phyloP scores from a whole-genome alignment of 345 rosid genomes.

The Reutealis trisperma region DNA sequence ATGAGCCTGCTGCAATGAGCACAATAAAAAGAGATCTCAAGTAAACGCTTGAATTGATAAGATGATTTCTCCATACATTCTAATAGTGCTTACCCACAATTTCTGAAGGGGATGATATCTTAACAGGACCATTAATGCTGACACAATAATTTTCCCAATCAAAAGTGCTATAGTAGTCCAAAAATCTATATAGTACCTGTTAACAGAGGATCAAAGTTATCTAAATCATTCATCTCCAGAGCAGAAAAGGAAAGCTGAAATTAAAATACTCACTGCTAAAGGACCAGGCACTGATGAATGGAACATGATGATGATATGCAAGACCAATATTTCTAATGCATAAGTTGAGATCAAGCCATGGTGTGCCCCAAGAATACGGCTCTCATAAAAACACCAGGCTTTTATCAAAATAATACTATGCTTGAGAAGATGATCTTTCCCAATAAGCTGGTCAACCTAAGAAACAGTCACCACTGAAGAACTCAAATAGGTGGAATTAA shows the following conservation, averaged over 20 bases:
- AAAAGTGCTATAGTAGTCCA: constrained; percentile 94
- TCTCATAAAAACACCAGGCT: constrained; percentile 45
- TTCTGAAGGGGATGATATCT: constrained; percentile 63
- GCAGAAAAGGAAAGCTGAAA: constrained; percentile 1
- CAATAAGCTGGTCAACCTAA: constrained; percentile 34
- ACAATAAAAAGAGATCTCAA: constrained; percentile 15
- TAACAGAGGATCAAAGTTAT: constrained; percentile 5
- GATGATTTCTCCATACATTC: not conserved
- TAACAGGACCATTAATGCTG: constrained; percentile 75
- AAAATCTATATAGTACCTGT: constrained; percentile 80
- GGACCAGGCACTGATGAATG: constrained; percentile 30
- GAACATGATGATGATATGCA: constrained; percentile 27
- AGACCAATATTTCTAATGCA: constrained; percentile 35
- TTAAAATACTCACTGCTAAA: constrained; percentile 27
- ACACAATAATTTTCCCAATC: constrained; percentile 94
- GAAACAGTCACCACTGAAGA: not conserved
- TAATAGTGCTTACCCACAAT: constrained; percentile 53
- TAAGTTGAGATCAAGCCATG: constrained; percentile 40
- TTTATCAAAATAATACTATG: constrained; percentile 34
- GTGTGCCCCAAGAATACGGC: constrained; percentile 44
- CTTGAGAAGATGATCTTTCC: constrained; percentile 33
- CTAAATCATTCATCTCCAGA: not conserved
- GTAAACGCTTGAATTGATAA: not conserved
- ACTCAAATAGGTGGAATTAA: not conserved
- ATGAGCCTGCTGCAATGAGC: constrained; percentile 47